Evolutionary conservation across 495 filamentous ascomycete species (phyloP), one percentile per base, ranked within the genome.

Genomic region (Xanthoparmelia taractica): DNA sequence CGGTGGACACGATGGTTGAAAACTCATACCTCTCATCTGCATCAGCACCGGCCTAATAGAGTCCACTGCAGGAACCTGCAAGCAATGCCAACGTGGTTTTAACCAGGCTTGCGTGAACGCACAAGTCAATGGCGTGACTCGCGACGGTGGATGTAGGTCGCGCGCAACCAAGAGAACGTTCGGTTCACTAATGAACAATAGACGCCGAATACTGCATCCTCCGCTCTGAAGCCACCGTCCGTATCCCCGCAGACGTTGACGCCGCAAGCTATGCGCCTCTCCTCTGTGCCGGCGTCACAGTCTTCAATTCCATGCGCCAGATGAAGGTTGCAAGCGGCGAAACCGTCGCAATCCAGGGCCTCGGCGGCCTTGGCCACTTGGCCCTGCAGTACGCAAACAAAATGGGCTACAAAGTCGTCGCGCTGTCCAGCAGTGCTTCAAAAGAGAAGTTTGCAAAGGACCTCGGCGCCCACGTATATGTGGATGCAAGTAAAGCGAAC

Each of bases 241-340:
- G 74, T 20, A 76, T 89, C 55, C 85, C 86, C 8, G 63, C 72
- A 13, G 74, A 80, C 45, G 71, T 80, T 48, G 81, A 87, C 70
- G 77, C 85, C 0, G 83, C 78, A 40, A 74, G 80, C 60, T 80
- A 74, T 58, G 84, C 85, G 4, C 85, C 86, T 2, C 76, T 88
- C 18, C 80, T 89, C 18, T 89, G 86, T 71, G 86, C 86, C 6
- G 86, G 86, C 61, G 79, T 88, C 65, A 88, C 85, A 29, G 81
- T 85, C 27, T 89, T 87, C 79, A 88, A 88, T 73, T 76, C 76
- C 12, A 85, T 89, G 57, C 80, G 84, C 36, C 77, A 82, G 45
- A 77, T 83, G 77, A 71, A 79, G 38, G 73, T 87, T 37, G 68
- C 73, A 25, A 70, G 76, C 2, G 86, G 86, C 29, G 80, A 78